phyloP scores from a whole-genome alignment of 306 rosid species.

The Rosa lucieae region DNA sequence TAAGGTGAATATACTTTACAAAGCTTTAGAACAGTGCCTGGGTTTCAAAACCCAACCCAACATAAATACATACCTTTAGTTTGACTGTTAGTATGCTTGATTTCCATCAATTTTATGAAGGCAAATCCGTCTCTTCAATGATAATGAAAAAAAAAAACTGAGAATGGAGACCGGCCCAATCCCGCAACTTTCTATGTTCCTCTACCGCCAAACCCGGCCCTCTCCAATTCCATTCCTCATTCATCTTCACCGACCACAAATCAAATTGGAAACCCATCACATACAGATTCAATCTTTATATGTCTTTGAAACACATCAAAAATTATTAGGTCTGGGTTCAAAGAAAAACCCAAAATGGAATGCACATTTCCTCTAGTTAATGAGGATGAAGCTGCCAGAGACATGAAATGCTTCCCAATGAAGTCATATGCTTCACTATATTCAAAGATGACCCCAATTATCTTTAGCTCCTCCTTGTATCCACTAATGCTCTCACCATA shows the following conservation, averaged over 20 bases:
- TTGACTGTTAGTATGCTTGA: too few relatives aligned
- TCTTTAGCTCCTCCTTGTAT: constrained; percentile 53
- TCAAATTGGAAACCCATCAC: background rate
- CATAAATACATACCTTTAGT: too few relatives aligned
- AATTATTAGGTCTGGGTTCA: background rate
- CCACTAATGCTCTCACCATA: constrained; percentile 42
- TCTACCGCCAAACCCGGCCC: background rate
- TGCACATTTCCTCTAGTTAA: constrained; percentile 36
- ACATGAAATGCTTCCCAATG: constrained; percentile 61
- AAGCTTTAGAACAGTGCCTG: too few relatives aligned
- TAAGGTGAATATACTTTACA: too few relatives aligned
- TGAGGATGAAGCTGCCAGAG: constrained; percentile 36
- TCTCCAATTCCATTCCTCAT: background rate
- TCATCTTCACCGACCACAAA: background rate
- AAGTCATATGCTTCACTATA: constrained; percentile 57
- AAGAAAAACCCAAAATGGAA: constrained; percentile 31
- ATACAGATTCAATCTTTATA: background rate
- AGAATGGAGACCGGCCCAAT: too few relatives aligned
- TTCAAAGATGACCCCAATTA: constrained; percentile 63
- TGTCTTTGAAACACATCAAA: background rate
- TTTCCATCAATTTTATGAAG: too few relatives aligned
- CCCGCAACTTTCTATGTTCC: background rate
- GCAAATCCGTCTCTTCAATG: too few relatives aligned
- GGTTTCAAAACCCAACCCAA: too few relatives aligned
- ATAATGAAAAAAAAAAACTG: too few relatives aligned